These are phyloP conservation scores for Exobasidium cylindrosporum DNA, from an alignment of 1,284 basidiomycete genomes.

Conservation along the genomic window DNA sequence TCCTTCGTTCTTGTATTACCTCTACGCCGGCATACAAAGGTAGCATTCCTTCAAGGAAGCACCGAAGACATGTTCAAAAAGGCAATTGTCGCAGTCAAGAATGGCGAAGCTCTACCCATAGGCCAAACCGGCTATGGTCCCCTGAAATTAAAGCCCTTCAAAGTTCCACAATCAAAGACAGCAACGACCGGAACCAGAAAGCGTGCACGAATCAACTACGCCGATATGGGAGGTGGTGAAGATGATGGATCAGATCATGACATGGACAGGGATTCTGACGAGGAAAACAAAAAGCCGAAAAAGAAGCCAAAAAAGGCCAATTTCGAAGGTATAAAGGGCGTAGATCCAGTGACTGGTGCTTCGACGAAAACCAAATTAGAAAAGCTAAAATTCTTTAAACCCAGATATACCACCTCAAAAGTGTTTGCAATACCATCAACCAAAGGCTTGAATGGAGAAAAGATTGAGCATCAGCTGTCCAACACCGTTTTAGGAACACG, in stretches of 20 bases:
- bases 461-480: slow-evolving; percentile 66
- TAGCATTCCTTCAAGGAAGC: no score
- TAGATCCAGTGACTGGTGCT: slow-evolving; percentile 43
- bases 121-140: background rate
- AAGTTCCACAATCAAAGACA: slow-evolving; percentile 36
- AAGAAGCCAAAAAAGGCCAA: slow-evolving; percentile 25
- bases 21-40: no score
- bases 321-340: slow-evolving; percentile 50
- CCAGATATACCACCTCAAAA: slow-evolving; percentile 43
- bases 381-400: slow-evolving; percentile 43
- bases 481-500: slow-evolving; percentile 81
- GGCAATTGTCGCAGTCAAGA: background rate
- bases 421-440: slow-evolving; percentile 83
- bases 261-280: slow-evolving; percentile 21
- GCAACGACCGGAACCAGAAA: slow-evolving; percentile 30
- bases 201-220: slow-evolving; percentile 48
- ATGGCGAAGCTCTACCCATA: slow-evolving; percentile 25
- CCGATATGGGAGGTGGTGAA: slow-evolving; percentile 39
- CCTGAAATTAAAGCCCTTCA: slow-evolving; percentile 42
- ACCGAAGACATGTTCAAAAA: background rate
- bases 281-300: slow-evolving; percentile 18
- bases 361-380: slow-evolving; percentile 47
- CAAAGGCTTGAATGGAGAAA: slow-evolving; percentile 70
- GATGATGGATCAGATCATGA: slow-evolving; percentile 24
- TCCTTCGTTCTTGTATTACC: no score